Evolutionary conservation across 345 rosid genomes (phyloP).

Genomic region (Eucalyptus tenuipes): DNA sequence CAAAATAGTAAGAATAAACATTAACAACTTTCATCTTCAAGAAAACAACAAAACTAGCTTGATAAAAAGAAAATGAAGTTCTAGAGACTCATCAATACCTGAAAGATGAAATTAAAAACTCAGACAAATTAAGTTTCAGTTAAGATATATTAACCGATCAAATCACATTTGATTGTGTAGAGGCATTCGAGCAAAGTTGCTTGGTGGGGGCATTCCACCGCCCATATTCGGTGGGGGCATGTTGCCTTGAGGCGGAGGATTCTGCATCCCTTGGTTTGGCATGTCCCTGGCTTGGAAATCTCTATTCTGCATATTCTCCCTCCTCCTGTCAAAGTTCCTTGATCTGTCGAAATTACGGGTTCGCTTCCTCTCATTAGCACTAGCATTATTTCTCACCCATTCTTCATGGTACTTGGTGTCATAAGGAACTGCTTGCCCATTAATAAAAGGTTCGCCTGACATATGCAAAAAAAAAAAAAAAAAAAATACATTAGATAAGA

Average conservation of each 20-base stretch:
- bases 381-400: conserved; percentile 83
- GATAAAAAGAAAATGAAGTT: too few species aligned
- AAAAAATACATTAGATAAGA: neutral
- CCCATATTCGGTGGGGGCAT: neutral
- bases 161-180: neutral
- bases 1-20: too few species aligned
- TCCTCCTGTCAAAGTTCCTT: conserved; percentile 55
- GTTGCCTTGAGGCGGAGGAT: neutral
- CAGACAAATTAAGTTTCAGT: too few species aligned
- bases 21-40: too few species aligned
- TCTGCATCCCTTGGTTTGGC: conserved; percentile 6
- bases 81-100: too few species aligned
- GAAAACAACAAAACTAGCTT: too few species aligned
- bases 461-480: neutral
- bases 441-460: conserved; percentile 81
- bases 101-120: too few species aligned
- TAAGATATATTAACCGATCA: too few species aligned
- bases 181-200: neutral
- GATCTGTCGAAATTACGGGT: conserved; percentile 38
- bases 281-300: neutral
- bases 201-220: conserved; percentile 11
- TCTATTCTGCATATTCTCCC: conserved; percentile 25
- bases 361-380: conserved; percentile 67
- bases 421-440: conserved; percentile 91
- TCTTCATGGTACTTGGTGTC: conserved; percentile 94